Base-by-base conservation (phyloP, 192 early-diverging fungal genomes). In the Linnemannia elongata region DNA sequence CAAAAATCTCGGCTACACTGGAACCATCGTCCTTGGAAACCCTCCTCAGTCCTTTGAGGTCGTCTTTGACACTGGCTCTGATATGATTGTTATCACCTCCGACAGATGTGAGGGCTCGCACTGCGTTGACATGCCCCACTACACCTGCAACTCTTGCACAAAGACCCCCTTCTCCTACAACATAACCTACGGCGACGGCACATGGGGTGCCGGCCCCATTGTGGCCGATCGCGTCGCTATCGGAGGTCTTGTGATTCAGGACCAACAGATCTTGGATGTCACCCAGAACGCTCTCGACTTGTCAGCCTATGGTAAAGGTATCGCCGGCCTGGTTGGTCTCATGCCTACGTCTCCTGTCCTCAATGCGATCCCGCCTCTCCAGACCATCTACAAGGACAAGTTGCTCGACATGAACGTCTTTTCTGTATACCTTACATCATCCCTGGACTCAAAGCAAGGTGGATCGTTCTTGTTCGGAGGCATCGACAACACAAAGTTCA, bases 41-140 rank as follows among this genome's bases (percentile, higher is more conserved):
- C 97, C 97, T 9, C 88, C 94, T 9, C 97, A 98, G 89, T 93
- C 91, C 8, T 99, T 99, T 90, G 92, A 92, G 79, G 96, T 97
- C 24, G 95, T 97, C 60, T 96, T 97, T 69, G 97, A 99, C 88
- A 99, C 97, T 7, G 97, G 97, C 38, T 77, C 75, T 17, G 85
- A 87, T 72, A 87, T 87, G 85, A 87, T 87, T 45, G 85, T 87
- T 39, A 78, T 87, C 69, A 87, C 85, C 13, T 87, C 85, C 4
- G 71, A 87, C 72, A 70, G 75, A 39, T 87, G 85, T 22, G 76
- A 81, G 33, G 85, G 85, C 33, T n/a, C n/a, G 18, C 69, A 60
- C 68, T 87, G 85, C 49, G 47, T 27, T 41, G 39, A 66, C 47
- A 87, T 87, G 85, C 69, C 69, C 39, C 85, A 87, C 20, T 87